Evolutionary conservation across 345 rosid genomes (phyloP).

Genomic region (Hibiscus tridactylites): DNA sequence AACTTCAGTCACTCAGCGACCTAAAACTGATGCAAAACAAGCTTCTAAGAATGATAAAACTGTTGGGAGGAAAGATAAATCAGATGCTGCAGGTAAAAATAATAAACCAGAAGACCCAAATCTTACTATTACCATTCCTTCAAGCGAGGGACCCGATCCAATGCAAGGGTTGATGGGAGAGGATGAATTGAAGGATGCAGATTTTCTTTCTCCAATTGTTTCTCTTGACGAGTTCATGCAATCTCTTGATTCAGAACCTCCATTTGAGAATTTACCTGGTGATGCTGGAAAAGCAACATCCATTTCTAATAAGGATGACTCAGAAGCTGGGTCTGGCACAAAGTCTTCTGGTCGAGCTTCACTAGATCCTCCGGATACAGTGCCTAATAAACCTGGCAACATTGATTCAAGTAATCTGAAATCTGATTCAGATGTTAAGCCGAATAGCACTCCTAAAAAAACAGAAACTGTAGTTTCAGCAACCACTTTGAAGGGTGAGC

Average conservation of each 20-base stretch:
- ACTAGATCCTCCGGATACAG: conserved; percentile 19
- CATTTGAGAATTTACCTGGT: conserved; percentile 53
- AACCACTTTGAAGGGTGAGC: conserved; percentile 34
- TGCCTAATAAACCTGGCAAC: conserved; percentile 23
- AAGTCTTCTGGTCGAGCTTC: conserved; percentile 33
- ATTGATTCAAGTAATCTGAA: conserved; percentile 13
- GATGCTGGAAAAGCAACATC: conserved; percentile 32
- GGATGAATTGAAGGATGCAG: conserved; percentile 68
- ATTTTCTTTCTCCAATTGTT: conserved; percentile 83
- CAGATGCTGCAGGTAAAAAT: conserved; percentile 25
- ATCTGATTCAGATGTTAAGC: conserved; percentile 20
- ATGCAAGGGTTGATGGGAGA: conserved; percentile 67
- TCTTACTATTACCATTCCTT: conserved; percentile 46
- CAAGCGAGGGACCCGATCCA: conserved; percentile 42
- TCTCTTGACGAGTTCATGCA: conserved; percentile 90
- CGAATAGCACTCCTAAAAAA: conserved; percentile 16
- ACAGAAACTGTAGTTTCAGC: conserved; percentile 13
- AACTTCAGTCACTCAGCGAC: conserved; percentile 24
- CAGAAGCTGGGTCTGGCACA: conserved; percentile 20
- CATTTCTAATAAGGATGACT: conserved; percentile 32
- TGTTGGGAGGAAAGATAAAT: conserved; percentile 26
- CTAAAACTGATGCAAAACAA: conserved; percentile 25
- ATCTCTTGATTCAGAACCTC: conserved; percentile 83
- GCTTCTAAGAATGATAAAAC: conserved; percentile 11
- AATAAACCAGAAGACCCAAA: conserved; percentile 23